These are phyloP conservation scores for Podila clonocystis DNA, from an alignment of 192 early-diverging fungal species.

Conservation along the genomic window DNA sequence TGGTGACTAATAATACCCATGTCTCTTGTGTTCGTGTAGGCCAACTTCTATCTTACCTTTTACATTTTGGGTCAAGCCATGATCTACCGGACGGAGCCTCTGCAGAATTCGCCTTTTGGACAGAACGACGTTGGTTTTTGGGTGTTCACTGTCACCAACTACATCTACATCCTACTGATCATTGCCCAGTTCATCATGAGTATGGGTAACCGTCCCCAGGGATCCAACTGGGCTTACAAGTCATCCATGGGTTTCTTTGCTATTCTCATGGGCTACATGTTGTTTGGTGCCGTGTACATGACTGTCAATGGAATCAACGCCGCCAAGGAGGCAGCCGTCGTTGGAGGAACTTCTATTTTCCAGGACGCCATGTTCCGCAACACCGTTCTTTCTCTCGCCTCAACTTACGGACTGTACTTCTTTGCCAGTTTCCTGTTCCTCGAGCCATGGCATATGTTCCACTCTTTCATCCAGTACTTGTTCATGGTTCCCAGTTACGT, in stretches of 20 bases:
- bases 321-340: constrained; percentile 7
- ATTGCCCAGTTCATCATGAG: constrained; percentile 87
- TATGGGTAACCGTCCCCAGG: constrained; percentile 97
- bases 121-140: constrained; percentile 53
- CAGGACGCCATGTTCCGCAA: constrained; percentile 66
- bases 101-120: constrained; percentile 50
- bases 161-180: constrained; percentile 81
- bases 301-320: constrained; percentile 51
- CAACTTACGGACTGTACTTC: constrained; percentile 83
- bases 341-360: constrained; percentile 35
- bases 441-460: constrained; percentile 86
- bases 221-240: constrained; percentile 69
- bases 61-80: constrained; percentile 78
- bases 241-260: constrained; percentile 58
- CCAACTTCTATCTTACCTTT: constrained; percentile 93
- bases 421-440: constrained; percentile 71
- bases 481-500: constrained; percentile 82
- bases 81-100: constrained; percentile 17
- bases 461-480: constrained; percentile 76
- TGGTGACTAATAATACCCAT: constrained; percentile 4
- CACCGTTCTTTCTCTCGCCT: constrained; percentile 68
- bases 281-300: constrained; percentile 64
- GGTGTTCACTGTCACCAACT: constrained; percentile 61
- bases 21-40: constrained; percentile 43
- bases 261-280: constrained; percentile 62